These are phyloP conservation scores for Leccinum longicurvipes DNA, from an alignment of 768 basidiomycete genomes.

Conservation along the genomic window DNA sequence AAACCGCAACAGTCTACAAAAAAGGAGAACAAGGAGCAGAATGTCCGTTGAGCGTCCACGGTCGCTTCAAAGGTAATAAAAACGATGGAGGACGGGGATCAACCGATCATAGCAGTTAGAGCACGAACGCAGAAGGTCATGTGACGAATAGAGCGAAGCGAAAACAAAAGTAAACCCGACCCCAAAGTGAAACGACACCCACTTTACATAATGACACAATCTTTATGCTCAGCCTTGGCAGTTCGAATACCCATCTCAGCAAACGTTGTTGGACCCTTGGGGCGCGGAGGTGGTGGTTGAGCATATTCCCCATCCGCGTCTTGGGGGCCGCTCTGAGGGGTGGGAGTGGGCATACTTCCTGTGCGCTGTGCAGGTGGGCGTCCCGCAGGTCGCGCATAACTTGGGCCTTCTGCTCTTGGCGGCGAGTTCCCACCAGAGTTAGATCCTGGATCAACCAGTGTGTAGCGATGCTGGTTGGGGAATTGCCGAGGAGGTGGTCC, in stretches of 20 bases:
- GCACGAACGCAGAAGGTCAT: not conserved
- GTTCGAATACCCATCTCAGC: conserved; percentile 92
- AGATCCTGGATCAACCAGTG: conserved; percentile 42
- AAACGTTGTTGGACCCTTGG: conserved; percentile 68
- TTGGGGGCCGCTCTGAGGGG: conserved; percentile 4
- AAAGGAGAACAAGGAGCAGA: not conserved
- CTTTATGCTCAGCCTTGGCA: conserved; percentile 73
- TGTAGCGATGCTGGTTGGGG: conserved; percentile 43
- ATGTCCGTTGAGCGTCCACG: not conserved
- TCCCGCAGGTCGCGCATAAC: conserved; percentile 29
- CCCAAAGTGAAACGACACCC: not conserved
- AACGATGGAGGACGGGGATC: not conserved
- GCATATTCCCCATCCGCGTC: not conserved
- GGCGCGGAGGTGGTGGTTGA: conserved; percentile 10
- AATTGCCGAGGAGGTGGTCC: conserved; percentile 23
- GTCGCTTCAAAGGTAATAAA: not conserved
- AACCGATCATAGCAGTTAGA: not conserved
- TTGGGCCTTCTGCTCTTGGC: conserved; percentile 21
- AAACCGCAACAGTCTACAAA: not conserved
- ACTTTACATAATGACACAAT: conserved; percentile 82
- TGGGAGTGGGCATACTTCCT: conserved; percentile 19
- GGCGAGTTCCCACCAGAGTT: conserved; percentile 7
- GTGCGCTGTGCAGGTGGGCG: conserved; percentile 31
- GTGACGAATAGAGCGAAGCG: not conserved
- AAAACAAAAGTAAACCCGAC: not conserved